These are phyloP conservation scores for Thecaphora thlaspeos DNA, from an alignment of 1,284 basidiomycete genomes.

Conservation along the genomic window DNA sequence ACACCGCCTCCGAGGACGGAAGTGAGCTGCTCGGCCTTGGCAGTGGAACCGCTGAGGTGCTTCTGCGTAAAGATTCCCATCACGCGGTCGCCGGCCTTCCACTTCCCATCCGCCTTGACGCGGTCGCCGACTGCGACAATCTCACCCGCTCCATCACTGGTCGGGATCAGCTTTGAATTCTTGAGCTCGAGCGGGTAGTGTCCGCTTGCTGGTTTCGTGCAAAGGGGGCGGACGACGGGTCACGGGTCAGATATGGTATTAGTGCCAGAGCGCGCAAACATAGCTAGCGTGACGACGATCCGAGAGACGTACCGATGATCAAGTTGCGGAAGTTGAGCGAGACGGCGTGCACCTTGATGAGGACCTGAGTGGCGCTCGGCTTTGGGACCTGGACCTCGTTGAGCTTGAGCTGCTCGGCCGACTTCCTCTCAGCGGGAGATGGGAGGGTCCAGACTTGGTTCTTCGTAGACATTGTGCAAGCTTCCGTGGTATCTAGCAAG, in stretches of 20 bases:
- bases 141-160: conserved; percentile 69
- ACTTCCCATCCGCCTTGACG: conserved; percentile 60
- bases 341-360: conserved; percentile 56
- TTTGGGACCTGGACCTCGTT: conserved; percentile 32
- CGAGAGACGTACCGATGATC: too few relatives aligned
- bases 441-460: conserved; percentile 29
- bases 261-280: too few relatives aligned
- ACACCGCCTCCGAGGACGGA: conserved; percentile 62
- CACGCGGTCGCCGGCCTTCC: conserved; percentile 66
- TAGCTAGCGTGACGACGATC: too few relatives aligned
- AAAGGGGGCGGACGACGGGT: too few relatives aligned
- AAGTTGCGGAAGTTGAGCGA: conserved; percentile 58
- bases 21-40: conserved; percentile 43
- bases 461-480: too few relatives aligned
- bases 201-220: too few relatives aligned
- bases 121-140: conserved; percentile 64
- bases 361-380: conserved; percentile 41
- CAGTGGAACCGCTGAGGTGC: conserved; percentile 56
- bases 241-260: too few relatives aligned
- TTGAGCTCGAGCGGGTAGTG: conserved; percentile 32
- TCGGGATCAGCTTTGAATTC: conserved; percentile 60
- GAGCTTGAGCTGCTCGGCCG: conserved; percentile 17
- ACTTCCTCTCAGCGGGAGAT: conserved; percentile 23
- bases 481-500: too few relatives aligned
- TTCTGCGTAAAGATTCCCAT: conserved; percentile 53